Evolutionary conservation across 352 stramenopile genomes (phyloP).

Genomic region (Globisporangium polare): DNA sequence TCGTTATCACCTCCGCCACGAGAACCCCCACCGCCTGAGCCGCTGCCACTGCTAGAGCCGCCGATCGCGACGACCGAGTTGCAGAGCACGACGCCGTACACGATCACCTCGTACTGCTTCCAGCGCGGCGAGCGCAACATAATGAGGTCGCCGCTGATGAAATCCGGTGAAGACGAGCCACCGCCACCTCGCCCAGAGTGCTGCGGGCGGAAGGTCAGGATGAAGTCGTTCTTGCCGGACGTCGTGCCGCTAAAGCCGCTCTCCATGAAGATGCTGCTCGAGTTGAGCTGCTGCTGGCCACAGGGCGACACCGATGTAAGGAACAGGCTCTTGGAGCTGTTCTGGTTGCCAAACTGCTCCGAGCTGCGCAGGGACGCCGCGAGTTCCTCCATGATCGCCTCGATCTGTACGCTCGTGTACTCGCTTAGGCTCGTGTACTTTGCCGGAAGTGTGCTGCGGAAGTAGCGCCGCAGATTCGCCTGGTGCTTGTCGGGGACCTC

Average conservation of each 20-base stretch:
- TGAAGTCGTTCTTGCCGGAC: constrained; percentile 44
- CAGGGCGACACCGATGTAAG: constrained; percentile 68
- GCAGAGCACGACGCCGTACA: constrained; percentile 68
- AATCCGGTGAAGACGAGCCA: constrained; percentile 23
- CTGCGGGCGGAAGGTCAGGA: constrained; percentile 51
- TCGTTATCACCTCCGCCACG: constrained; percentile 16
- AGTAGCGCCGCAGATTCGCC: constrained; percentile 29
- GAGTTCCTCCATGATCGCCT: constrained; percentile 71
- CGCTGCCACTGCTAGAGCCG: background rate
- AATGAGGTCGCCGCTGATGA: constrained; percentile 61
- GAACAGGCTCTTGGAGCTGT: constrained; percentile 23
- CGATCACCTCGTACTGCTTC: constrained; percentile 49
- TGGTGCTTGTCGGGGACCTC: constrained; percentile 26
- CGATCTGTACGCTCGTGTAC: constrained; percentile 53
- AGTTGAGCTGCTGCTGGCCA: constrained; percentile 24
- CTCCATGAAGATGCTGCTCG: constrained; percentile 64
- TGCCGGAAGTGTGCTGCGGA: constrained; percentile 30
- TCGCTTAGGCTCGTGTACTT: constrained; percentile 44
- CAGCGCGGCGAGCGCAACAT: constrained; percentile 53
- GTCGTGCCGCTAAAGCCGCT: constrained; percentile 57
- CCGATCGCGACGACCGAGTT: constrained; percentile 58
- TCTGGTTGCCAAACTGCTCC: constrained; percentile 33
- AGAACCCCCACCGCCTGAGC: background rate
- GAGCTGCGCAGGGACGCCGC: constrained; percentile 49
- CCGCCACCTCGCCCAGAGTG: constrained; percentile 16